These are phyloP conservation scores for Hirschfeldia incana DNA, from an alignment of 345 rosid genomes.

Conservation along the genomic window DNA sequence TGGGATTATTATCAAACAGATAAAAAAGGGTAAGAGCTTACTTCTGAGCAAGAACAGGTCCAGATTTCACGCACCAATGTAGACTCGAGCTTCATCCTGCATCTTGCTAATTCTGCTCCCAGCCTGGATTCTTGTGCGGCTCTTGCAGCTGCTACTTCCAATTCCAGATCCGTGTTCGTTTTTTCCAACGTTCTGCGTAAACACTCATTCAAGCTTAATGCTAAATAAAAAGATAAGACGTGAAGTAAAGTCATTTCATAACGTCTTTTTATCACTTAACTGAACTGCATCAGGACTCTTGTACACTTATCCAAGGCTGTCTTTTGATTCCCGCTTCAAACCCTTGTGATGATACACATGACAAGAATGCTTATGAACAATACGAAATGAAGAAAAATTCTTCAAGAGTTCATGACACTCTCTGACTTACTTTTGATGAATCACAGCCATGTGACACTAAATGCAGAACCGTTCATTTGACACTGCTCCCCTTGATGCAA, in stretches of 20 bases:
- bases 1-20: no score
- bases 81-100: no score
- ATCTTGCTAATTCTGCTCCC: no score
- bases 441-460: conserved; percentile 60
- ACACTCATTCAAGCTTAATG: conserved; percentile 5
- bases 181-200: conserved; percentile 64
- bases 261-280: conserved; percentile 43
- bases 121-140: conserved; percentile 67
- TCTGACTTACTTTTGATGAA: conserved; percentile 48
- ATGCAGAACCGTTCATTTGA: conserved; percentile 54
- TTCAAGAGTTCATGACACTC: background rate
- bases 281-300: conserved; percentile 73
- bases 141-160: conserved; percentile 85
- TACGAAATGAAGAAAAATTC: background rate
- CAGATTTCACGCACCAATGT: no score
- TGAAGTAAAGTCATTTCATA: background rate
- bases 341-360: background rate
- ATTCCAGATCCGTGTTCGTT: conserved; percentile 74
- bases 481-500: conserved; percentile 39
- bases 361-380: conserved; percentile 4
- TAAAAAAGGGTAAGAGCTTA: no score
- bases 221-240: background rate
- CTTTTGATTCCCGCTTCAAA: background rate
- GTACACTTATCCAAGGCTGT: conserved; percentile 60
- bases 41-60: no score